These are phyloP conservation scores for Spathaspora arborariae DNA, from an alignment of 805 yeast species.

Conservation along the genomic window DNA sequence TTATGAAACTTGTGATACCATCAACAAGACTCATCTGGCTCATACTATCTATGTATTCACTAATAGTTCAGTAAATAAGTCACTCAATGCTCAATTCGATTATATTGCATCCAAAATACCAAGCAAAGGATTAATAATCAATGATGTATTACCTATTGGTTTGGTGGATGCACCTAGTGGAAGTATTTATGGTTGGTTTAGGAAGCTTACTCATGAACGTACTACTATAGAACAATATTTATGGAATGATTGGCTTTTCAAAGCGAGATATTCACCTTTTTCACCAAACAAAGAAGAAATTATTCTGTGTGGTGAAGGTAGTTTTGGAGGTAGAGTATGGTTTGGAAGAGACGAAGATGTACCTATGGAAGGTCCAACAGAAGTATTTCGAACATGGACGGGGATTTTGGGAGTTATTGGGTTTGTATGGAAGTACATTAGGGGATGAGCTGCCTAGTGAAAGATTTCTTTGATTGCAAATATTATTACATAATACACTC, in stretches of 20 bases:
- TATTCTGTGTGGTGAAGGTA: slow-evolving; percentile 22
- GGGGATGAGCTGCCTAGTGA: neutral
- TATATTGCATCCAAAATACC: slow-evolving; percentile 49
- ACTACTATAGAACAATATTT: slow-evolving; percentile 61
- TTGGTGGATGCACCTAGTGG: slow-evolving; percentile 88
- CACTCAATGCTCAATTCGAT: slow-evolving; percentile 42
- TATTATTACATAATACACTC: neutral
- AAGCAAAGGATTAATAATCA: slow-evolving; percentile 68
- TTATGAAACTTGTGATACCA: slow-evolving; percentile 40
- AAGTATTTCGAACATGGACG: slow-evolving; percentile 26
- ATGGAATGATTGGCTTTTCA: slow-evolving; percentile 57
- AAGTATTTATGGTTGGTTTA: slow-evolving; percentile 70
- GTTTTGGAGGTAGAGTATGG: slow-evolving; percentile 33
- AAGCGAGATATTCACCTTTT: slow-evolving; percentile 67
- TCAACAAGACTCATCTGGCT: slow-evolving; percentile 54
- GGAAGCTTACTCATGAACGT: slow-evolving; percentile 70
- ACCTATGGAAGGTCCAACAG: slow-evolving; percentile 28
- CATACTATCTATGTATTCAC: slow-evolving; percentile 79
- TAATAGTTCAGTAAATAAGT: slow-evolving; percentile 37
- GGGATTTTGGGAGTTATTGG: neutral
- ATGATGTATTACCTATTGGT: slow-evolving; percentile 77
- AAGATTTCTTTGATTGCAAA: neutral
- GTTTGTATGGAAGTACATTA: neutral
- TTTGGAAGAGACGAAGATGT: slow-evolving; percentile 39
- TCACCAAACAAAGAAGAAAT: slow-evolving; percentile 29